phyloP scores from a whole-genome alignment of 257 asterid genomes.

The Agastache rugosa region DNA sequence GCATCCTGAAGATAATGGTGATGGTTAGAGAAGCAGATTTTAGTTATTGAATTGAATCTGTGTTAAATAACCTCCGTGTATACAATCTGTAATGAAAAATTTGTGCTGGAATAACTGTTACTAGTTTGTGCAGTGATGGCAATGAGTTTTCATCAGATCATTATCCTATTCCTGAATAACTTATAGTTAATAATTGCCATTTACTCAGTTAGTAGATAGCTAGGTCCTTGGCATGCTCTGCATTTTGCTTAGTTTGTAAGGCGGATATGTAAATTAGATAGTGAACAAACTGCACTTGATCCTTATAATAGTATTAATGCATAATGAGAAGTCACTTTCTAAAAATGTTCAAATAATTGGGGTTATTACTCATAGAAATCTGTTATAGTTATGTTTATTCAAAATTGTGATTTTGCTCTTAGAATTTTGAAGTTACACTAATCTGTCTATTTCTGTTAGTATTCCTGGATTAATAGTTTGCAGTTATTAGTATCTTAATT shows the following conservation, averaged over 20 bases:
- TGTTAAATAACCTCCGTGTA: constrained; percentile 13
- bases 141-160: constrained; percentile 13
- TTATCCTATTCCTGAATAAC: not conserved
- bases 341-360: constrained; percentile 5
- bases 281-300: constrained; percentile 16
- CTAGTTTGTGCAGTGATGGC: constrained; percentile 16
- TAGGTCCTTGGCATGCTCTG: constrained; percentile 1
- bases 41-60: constrained; percentile 14
- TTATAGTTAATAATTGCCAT: constrained; percentile 14
- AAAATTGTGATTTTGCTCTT: constrained; percentile 22
- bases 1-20: constrained; percentile 29
- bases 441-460: constrained; percentile 24
- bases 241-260: constrained; percentile 20
- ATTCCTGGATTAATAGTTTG: constrained; percentile 23
- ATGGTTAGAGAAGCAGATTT: constrained; percentile 27
- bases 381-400: constrained; percentile 4
- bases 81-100: constrained; percentile 6
- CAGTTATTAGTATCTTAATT: constrained; percentile 28
- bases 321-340: constrained; percentile 17
- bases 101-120: constrained; percentile 34
- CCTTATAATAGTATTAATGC: constrained; percentile 8
- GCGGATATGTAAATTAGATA: constrained; percentile 5
- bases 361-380: constrained; percentile 8
- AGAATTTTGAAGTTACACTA: constrained; percentile 9
- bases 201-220: constrained; percentile 6